Evolutionary conservation across 139 green algal species (phyloP), one percentile per base, ranked within the genome.

Genomic region (Asterochloris sp.): DNA sequence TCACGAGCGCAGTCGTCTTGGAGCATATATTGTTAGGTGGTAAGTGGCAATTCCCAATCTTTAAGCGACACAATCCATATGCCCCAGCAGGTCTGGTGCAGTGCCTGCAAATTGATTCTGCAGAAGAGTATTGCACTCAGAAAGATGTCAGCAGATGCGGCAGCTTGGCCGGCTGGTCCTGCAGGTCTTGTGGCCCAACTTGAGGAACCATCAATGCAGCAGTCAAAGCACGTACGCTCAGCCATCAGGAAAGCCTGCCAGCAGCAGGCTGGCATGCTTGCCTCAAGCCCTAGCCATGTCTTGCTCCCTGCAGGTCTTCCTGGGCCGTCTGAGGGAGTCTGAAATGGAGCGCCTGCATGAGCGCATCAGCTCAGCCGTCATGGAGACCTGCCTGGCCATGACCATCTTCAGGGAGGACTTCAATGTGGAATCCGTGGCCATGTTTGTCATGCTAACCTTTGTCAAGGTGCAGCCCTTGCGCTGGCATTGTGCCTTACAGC

Each of bases 351-450:
- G 96, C 0, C 90, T 99, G 24, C 91, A 96, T 71, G 96, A 99
- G 80, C 90, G 95, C 6, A 89, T 88, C 60, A 88, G 85, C 62
- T 88, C 94, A 80, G 94, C 96, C 0, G 88, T 99, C 61, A 98
- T 99, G 92, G 97, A 99, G 89, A 98, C 94, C 0, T 96, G 96
- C 79, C 89, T 99, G 38, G 97, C 97, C 0, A 96, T 99, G 87
- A 99, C 97, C 9, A 98, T 99, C 23, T 99, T 99, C 84, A 83
- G 96, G 0, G 92, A 98, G 64, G 95, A 96, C 81, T 97, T 98
- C 82, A 95, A 94, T 76, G 81, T 91, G 17, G 76, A 86, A 23
- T 98, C 98, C 78, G 86, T 98, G 15, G 91, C 89, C 54, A 96
- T 98, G 92, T 99, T 99, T 84, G 91, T 93, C 0, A 84, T 91